Evolutionary conservation across 768 basidiomycete genomes (phyloP), one percentile per base, ranked within the genome.

Genomic region (Dentipellis fragilis): DNA sequence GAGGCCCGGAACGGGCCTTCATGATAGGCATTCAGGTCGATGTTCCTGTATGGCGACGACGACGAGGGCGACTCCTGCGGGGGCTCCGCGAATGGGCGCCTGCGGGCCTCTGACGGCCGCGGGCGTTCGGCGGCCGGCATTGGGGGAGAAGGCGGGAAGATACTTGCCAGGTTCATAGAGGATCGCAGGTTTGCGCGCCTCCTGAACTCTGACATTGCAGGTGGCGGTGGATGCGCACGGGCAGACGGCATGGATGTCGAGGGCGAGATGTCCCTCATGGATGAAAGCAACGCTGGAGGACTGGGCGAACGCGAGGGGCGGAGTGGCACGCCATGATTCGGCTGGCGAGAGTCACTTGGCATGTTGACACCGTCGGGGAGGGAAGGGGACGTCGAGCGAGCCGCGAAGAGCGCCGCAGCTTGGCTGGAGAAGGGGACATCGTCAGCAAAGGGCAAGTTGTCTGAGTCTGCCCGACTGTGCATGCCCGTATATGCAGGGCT

Each of bases 1-100:
- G 56, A 58, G 6, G 65, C 66, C 14, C 67, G 64, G 59, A 67
- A 68, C 3, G 66, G 67, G 7, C 67, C 67, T 1, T 63, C 63
- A 35, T 60, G 64, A 47, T 61, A 68, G 14, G 59, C 61, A 19
- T 65, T 59, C 19, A 67, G 51, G 48, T 66, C 59, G 49, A 65
- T 56, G 42, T 45, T 53, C 36, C 52, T 42, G 40, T 37, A 35
- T 6, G 29, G 3, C 21, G 52, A 12, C 16, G 22, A 17, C 19
- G 39, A 23, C 7, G 35, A 22, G 23, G 22, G 48, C 29, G n/a
- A 17, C 9, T 45, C 42, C 17, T 19, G 42, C n/a, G 42, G 8
- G n/a, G n/a, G n/a, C 6, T 45, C 42, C 42, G n/a, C 42, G n/a
- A 19, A 17, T 5, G 42, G 10, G 12, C 42, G 42, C 29, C 29